Evolutionary conservation across 495 filamentous ascomycete genomes (phyloP).

Genomic region (Aspergillus sclerotioniger): DNA sequence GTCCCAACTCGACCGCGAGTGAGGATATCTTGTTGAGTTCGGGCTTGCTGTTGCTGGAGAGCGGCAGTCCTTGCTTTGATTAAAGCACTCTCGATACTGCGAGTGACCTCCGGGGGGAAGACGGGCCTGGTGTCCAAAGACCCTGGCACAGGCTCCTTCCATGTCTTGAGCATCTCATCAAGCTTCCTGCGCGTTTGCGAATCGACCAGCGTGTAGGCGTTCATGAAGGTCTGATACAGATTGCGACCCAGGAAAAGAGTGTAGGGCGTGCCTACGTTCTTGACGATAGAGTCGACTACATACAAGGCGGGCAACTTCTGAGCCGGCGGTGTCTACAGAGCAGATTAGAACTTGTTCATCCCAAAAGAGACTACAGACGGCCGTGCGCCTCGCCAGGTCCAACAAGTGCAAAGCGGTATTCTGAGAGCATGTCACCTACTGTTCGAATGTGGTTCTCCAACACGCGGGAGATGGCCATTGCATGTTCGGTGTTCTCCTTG

Average conservation of each 20-base stretch:
- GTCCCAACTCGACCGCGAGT: slow-evolving; percentile 54
- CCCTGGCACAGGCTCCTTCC: slow-evolving; percentile 94
- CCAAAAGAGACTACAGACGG: slow-evolving; percentile 24
- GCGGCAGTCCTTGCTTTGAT: slow-evolving; percentile 81
- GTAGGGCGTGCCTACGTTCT: slow-evolving; percentile 97
- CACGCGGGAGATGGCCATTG: slow-evolving; percentile 82
- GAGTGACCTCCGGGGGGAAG: slow-evolving; percentile 78
- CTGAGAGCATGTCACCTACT: slow-evolving; percentile 58
- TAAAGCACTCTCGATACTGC: slow-evolving; percentile 88
- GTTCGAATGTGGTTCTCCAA: slow-evolving; percentile 88
- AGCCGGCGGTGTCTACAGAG: slow-evolving; percentile 69
- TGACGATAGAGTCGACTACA: slow-evolving; percentile 95
- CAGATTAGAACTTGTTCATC: slow-evolving; percentile 37
- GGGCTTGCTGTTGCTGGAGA: slow-evolving; percentile 66
- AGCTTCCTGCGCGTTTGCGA: slow-evolving; percentile 76
- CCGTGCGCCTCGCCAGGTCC: slow-evolving; percentile 14
- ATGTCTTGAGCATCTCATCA: slow-evolving; percentile 96
- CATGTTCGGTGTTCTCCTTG: slow-evolving; percentile 93
- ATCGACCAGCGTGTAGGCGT: slow-evolving; percentile 87
- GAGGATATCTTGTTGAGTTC: slow-evolving; percentile 62
- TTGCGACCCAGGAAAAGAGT: slow-evolving; percentile 89
- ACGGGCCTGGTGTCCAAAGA: slow-evolving; percentile 85
- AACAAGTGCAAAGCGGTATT: slow-evolving; percentile 12
- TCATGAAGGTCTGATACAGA: slow-evolving; percentile 93
- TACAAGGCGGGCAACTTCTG: slow-evolving; percentile 95